Percentiles rank a stretch among this genome's conserved stretches.
Conservation (phyloP, 805 yeast species). For the Nakazawaea ishiwadae region DNA sequence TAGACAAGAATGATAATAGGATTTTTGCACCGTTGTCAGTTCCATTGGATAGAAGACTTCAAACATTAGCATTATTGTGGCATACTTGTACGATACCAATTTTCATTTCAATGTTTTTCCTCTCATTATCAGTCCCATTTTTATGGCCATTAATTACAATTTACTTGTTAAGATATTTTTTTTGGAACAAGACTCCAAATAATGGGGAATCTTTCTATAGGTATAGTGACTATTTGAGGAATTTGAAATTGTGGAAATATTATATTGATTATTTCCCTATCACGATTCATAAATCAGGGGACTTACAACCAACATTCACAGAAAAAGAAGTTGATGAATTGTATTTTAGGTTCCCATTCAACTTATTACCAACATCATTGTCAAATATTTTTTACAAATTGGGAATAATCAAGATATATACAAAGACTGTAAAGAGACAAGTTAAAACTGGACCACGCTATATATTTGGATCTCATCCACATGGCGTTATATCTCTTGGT, state of each 20-base stretch:
- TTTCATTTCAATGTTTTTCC: slow-evolving; percentile 48
- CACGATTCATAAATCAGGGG: slow-evolving; percentile 57
- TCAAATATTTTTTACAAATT: slow-evolving; percentile 4
- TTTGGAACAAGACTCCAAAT: slow-evolving; percentile 61
- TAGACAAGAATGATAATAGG: slow-evolving; percentile 19
- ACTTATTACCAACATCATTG: slow-evolving; percentile 6
- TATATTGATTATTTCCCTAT: slow-evolving; percentile 83
- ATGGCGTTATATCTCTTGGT: slow-evolving; percentile 92
- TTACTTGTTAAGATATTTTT: slow-evolving; percentile 56
- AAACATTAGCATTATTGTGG: slow-evolving; percentile 67
- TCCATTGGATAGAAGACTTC: slow-evolving; percentile 53
- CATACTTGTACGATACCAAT: slow-evolving; percentile 70
- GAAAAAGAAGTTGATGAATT: slow-evolving; percentile 18
- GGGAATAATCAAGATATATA: slow-evolving; percentile 3
- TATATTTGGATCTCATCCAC: slow-evolving; percentile 93
- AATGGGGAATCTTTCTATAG: slow-evolving; percentile 66
- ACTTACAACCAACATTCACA: slow-evolving; percentile 69
- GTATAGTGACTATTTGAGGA: slow-evolving; percentile 52
- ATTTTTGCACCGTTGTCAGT: slow-evolving; percentile 51
- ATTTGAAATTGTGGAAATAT: slow-evolving; percentile 57
- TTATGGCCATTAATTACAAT: slow-evolving; percentile 67
- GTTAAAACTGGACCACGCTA: slow-evolving; percentile 64
- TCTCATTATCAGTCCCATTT: slow-evolving; percentile 51
- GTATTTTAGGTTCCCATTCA: slow-evolving; percentile 14
- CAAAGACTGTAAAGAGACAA: slow-evolving; percentile 16